Base-by-base conservation (phyloP, 805 yeast genomes). In the Sugiyamaella qingdaonensis region DNA sequence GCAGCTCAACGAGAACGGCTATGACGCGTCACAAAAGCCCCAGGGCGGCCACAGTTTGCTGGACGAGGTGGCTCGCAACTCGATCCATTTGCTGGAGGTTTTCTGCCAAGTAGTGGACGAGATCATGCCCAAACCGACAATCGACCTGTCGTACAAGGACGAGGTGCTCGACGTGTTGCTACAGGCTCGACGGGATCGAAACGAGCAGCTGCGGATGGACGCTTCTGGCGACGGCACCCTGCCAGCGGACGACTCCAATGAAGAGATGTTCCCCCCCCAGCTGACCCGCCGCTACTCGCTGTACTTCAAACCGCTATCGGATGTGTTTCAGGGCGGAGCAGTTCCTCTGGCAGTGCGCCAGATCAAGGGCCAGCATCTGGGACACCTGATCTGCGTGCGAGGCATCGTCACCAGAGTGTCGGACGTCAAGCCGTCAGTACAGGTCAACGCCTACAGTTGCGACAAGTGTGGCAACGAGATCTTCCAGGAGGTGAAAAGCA, bases 391-490 rank as follows among this genome's bases (percentile, higher is more conserved):
- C 63, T 91, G 97, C 0, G 86, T 91, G 2, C 77, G 96, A 58
- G 99, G 99, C 53, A 91, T 94, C 60, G 89, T 92, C 48, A 94
- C 98, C 8, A 78, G 99, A 60, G 96, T 91, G 4, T 85, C 96
- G 1, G 99, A 94, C 68, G 99, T 94, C 43, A 92, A 91, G 69
- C 99, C 99, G 2, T 77, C 88, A 4, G 88, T 94, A 7, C 75
- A 80, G 55, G 97, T 94, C 51, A 89, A 86, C 62, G 98, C 99
- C 0, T 95, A 92, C 68, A 88, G 98, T 5, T 94, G 99, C 73
- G 99, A 94, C 68, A 86, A 86, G 63, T 94, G 99, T 76, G 99
- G 99, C 46, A 86, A 80, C 70, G 99, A 94, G 72, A 83, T 89
- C 50, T 94, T 95, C 77, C 98, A 94, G 73, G 98, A 95, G 68